Evolutionary conservation across 2,329 filamentous ascomycete genomes (phyloP).

Genomic region (Phyllosticta citriasiana): DNA sequence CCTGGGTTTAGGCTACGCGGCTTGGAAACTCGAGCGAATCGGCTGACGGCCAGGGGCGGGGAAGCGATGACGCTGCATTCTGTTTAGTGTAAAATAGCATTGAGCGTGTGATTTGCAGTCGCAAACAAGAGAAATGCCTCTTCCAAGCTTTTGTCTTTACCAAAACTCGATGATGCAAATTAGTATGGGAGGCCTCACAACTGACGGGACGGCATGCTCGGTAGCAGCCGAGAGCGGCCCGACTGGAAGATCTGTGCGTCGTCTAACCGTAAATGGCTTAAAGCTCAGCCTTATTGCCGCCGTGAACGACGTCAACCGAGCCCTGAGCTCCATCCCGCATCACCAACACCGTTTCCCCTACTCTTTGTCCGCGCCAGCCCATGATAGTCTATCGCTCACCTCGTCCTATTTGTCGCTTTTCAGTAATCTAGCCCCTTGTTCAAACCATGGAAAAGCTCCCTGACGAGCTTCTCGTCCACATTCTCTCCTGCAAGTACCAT

Average conservation of each 20-base stretch:
- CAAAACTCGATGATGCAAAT: too few relatives aligned
- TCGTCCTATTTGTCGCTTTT: not conserved
- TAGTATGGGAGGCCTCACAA: too few relatives aligned
- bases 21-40: too few relatives aligned
- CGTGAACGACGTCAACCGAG: not conserved
- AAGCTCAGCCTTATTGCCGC: not conserved
- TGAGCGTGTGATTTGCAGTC: not conserved
- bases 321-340: too few relatives aligned
- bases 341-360: too few relatives aligned
- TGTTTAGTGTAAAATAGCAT: not conserved
- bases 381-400: not conserved
- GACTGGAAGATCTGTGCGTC: not conserved
- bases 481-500: slow-evolving; percentile 30
- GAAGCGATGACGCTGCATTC: not conserved
- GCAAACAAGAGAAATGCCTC: too few relatives aligned
- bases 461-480: slow-evolving; percentile 34
- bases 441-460: slow-evolving; percentile 15
- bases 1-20: too few relatives aligned
- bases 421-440: not conserved
- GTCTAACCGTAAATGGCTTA: not conserved
- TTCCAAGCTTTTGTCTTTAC: too few relatives aligned
- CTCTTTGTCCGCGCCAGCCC: too few relatives aligned
- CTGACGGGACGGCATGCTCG: not conserved
- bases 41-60: too few relatives aligned
- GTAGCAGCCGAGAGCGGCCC: not conserved